These are phyloP conservation scores for Candida sp. DNA, from an alignment of 1,139 yeast species.

Conservation along the genomic window DNA sequence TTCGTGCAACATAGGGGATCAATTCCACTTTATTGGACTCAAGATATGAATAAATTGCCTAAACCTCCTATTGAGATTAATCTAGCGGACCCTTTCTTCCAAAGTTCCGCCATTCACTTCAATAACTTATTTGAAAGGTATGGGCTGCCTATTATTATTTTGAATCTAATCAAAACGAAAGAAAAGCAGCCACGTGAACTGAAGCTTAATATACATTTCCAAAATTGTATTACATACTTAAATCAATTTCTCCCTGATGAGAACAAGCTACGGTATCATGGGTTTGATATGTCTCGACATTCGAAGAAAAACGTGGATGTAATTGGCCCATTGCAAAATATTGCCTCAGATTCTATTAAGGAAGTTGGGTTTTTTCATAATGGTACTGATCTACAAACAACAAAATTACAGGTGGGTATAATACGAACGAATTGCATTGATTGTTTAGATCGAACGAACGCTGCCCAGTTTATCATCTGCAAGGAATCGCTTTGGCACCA, in stretches of 20 bases:
- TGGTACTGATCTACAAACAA: constrained; percentile 53
- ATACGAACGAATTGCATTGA: constrained; percentile 96
- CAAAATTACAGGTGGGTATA: constrained; percentile 77
- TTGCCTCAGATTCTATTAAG: constrained; percentile 65
- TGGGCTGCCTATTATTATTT: constrained; percentile 74
- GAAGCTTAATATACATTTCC: constrained; percentile 71
- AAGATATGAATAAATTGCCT: constrained; percentile 73
- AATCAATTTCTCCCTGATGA: constrained; percentile 73
- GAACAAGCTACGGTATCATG: constrained; percentile 61
- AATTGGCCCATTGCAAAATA: constrained; percentile 78
- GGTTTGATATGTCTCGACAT: constrained; percentile 98
- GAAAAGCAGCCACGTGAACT: constrained; percentile 91
- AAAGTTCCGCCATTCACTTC: constrained; percentile 89
- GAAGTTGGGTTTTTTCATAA: constrained; percentile 86
- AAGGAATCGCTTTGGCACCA: constrained; percentile 90
- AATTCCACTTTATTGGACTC: constrained; percentile 95
- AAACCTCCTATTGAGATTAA: constrained; percentile 81
- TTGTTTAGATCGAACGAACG: constrained; percentile 93
- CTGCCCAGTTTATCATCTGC: constrained; percentile 96
- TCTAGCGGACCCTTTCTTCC: constrained; percentile 84
- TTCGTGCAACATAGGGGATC: constrained; percentile 98
- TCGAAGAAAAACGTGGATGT: constrained; percentile 91
- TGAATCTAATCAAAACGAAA: constrained; percentile 81
- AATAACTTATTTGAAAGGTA: constrained; percentile 82
- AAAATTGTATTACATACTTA: constrained; percentile 69